Percentiles rank a stretch among this genome's conserved stretches.
These are phyloP conservation scores for Epichloe baconii DNA, from an alignment of 2,329 filamentous ascomycete genomes.

Conservation along the genomic window DNA sequence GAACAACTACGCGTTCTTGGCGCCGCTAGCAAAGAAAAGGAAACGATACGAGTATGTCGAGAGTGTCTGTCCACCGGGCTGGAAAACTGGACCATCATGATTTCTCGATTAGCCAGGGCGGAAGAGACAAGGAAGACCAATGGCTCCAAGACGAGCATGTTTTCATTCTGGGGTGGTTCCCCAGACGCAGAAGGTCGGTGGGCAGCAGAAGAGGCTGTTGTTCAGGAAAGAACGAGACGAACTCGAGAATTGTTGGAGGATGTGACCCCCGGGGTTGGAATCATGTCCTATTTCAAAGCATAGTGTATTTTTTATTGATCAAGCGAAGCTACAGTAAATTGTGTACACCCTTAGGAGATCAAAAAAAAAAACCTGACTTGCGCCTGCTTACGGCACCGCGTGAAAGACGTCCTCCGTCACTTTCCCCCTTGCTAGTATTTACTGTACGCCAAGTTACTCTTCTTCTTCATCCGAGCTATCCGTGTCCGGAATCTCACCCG, in stretches of 20 bases:
- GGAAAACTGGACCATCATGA: slow-evolving; percentile 75
- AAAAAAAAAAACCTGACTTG: not conserved
- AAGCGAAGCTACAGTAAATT: not conserved
- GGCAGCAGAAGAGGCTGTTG: slow-evolving; percentile 41
- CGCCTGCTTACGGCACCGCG: too few relatives aligned
- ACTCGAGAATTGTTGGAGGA: slow-evolving; percentile 41
- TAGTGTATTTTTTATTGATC: not conserved
- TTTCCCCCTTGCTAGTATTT: not conserved
- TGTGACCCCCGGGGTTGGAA: slow-evolving; percentile 19
- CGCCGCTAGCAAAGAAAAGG: slow-evolving; percentile 12
- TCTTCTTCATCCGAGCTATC: not conserved
- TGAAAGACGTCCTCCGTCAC: too few relatives aligned
- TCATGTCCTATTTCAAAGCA: slow-evolving; percentile 27
- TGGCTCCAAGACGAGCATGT: slow-evolving; percentile 20
- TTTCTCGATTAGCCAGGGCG: slow-evolving; percentile 46
- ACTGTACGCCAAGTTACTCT: not conserved
- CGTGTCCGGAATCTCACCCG: not conserved
- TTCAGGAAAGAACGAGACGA: slow-evolving; percentile 36
- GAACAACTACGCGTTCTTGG: slow-evolving; percentile 41
- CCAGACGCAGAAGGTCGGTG: slow-evolving; percentile 31
- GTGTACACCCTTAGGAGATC: not conserved
- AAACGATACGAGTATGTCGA: slow-evolving; percentile 45
- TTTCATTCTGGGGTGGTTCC: slow-evolving; percentile 24
- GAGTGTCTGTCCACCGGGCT: slow-evolving; percentile 68
- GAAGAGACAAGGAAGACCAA: slow-evolving; percentile 27